Percentiles rank a stretch among this genome's conserved stretches.
These are phyloP conservation scores for Dichomitus squalens DNA, from an alignment of 1,284 basidiomycete genomes.

Conservation along the genomic window DNA sequence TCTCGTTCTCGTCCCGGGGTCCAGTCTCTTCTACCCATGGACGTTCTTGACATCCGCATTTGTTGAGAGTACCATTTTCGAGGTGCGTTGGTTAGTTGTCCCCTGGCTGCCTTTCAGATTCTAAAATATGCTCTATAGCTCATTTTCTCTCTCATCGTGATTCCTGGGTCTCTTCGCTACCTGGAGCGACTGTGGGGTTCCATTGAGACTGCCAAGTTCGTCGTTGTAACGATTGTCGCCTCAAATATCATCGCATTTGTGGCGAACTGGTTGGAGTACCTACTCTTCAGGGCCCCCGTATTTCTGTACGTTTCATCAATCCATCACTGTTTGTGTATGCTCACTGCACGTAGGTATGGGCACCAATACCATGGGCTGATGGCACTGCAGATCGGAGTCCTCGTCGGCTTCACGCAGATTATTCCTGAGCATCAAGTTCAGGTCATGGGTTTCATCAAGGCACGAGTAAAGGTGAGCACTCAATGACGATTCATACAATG, in stretches of 20 bases:
- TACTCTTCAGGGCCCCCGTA: constrained; percentile 64
- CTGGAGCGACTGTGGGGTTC: constrained; percentile 94
- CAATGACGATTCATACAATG: constrained; percentile 7
- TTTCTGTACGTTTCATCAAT: constrained; percentile 64
- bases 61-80: constrained; percentile 83
- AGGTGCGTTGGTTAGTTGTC: constrained; percentile 55
- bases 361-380: constrained; percentile 92
- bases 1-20: constrained; percentile 85
- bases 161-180: constrained; percentile 87
- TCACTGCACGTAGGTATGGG: constrained; percentile 61
- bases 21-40: constrained; percentile 90
- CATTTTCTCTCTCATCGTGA: constrained; percentile 72
- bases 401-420: constrained; percentile 96
- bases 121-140: constrained; percentile 52
- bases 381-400: constrained; percentile 86
- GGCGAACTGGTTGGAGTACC: constrained; percentile 81
- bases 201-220: constrained; percentile 86
- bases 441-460: constrained; percentile 82
- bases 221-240: constrained; percentile 74
- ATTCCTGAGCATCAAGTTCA: constrained; percentile 99
- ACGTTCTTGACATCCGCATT: constrained; percentile 86
- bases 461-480: constrained; percentile 82
- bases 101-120: background rate
- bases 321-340: background rate
- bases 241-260: constrained; percentile 88